Evolutionary conservation across 78 protist genomes (phyloP).

Genomic region (Ministeria vibrans): DNA sequence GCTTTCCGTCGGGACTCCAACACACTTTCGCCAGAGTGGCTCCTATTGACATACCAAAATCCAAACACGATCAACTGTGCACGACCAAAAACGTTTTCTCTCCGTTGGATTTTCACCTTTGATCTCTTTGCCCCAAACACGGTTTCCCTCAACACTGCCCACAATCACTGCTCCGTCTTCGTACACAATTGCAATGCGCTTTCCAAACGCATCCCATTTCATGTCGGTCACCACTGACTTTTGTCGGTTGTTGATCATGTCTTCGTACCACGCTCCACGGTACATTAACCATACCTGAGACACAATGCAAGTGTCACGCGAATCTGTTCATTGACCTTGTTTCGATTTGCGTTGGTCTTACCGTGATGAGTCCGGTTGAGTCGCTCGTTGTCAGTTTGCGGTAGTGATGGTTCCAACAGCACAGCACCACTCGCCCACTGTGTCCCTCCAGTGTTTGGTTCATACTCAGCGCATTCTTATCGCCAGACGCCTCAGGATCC

Average conservation of each 20-base stretch:
- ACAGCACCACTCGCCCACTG: slow-evolving; percentile 3
- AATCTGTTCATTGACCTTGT: background rate
- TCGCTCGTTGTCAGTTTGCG: slow-evolving; percentile 67
- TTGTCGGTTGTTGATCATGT: slow-evolving; percentile 79
- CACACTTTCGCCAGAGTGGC: no score
- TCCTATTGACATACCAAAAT: no score
- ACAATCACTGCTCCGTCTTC: slow-evolving; percentile 71
- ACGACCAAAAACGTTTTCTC: no score
- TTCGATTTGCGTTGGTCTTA: slow-evolving; percentile 2
- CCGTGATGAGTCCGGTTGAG: slow-evolving; percentile 62
- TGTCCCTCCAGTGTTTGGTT: slow-evolving; percentile 73
- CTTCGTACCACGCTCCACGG: slow-evolving; percentile 76
- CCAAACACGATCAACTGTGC: no score
- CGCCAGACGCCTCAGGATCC: background rate
- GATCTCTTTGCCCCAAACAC: slow-evolving; percentile 70
- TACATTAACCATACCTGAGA: slow-evolving; percentile 18
- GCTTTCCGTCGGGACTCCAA: slow-evolving; percentile 69
- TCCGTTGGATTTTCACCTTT: no score
- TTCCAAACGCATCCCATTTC: slow-evolving; percentile 66
- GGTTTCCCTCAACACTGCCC: slow-evolving; percentile 65
- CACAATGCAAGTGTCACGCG: background rate
- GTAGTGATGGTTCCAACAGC: slow-evolving; percentile 62
- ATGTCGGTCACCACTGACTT: slow-evolving; percentile 52
- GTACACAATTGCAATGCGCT: slow-evolving; percentile 69
- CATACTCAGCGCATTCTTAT: slow-evolving; percentile 39